These are phyloP conservation scores for Diversispora eburnea DNA, from an alignment of 192 early-diverging fungal species.

Conservation along the genomic window DNA sequence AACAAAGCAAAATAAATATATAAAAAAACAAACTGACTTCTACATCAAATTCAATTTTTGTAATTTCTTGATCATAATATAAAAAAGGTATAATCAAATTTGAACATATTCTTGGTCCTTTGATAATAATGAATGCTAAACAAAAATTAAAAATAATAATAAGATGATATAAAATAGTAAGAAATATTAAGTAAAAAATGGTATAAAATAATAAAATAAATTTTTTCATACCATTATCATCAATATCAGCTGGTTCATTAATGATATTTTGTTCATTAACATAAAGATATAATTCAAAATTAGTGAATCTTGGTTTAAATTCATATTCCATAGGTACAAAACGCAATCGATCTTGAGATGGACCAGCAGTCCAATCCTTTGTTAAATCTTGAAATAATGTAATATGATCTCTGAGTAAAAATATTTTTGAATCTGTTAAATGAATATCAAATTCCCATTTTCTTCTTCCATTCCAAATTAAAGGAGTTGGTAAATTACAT, in stretches of 20 bases:
- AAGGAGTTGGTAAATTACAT: conserved; percentile 54
- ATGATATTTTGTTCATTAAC: conserved; percentile 79
- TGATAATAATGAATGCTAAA: conserved; percentile 44
- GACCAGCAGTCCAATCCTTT: conserved; percentile 63
- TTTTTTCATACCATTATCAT: conserved; percentile 71
- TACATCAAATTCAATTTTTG: conserved; percentile 50
- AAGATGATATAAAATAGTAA: background rate
- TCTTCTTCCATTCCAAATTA: conserved; percentile 70
- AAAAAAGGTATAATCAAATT: conserved; percentile 55
- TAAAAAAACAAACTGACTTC: conserved; percentile 33
- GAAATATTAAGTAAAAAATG: too few relatives aligned
- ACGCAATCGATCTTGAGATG: conserved; percentile 48
- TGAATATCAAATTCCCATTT: conserved; percentile 60
- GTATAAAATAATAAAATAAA: too few relatives aligned
- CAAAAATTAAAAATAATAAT: background rate
- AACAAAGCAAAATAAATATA: background rate
- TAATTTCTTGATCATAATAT: conserved; percentile 53
- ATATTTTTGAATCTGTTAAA: conserved; percentile 47
- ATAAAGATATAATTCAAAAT: conserved; percentile 57
- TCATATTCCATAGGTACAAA: conserved; percentile 71
- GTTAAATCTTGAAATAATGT: conserved; percentile 68
- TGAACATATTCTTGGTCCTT: conserved; percentile 36
- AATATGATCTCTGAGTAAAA: conserved; percentile 70
- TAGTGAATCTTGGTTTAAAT: conserved; percentile 48
- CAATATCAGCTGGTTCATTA: conserved; percentile 60